Evolutionary conservation across 371 early-diverging fungal genomes (phyloP).

Genomic region (Rhizopus delemar): DNA sequence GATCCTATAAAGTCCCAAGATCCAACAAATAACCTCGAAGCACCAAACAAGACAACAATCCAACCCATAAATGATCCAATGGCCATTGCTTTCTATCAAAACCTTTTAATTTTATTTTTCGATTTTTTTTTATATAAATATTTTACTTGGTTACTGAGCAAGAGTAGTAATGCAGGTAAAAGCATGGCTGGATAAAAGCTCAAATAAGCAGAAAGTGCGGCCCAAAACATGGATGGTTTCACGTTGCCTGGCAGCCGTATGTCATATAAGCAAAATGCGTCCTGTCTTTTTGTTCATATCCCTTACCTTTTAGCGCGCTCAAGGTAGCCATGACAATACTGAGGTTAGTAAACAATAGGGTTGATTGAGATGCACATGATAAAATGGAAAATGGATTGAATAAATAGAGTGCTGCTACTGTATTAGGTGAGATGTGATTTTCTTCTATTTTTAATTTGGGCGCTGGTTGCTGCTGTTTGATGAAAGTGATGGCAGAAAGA

Average conservation of each 20-base stretch:
- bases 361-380: conserved; percentile 75
- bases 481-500: conserved; percentile 50
- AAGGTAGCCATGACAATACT: conserved; percentile 67
- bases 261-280: background rate
- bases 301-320: conserved; percentile 63
- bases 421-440: conserved; percentile 30
- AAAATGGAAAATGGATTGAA: conserved; percentile 83
- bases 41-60: conserved; percentile 44
- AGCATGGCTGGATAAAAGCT: conserved; percentile 85
- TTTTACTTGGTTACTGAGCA: conserved; percentile 12
- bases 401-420: conserved; percentile 66
- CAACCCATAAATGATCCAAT: conserved; percentile 28
- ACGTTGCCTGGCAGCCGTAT: conserved; percentile 10
- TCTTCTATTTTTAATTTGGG: conserved; percentile 29
- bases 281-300: background rate
- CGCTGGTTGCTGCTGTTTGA: conserved; percentile 41
- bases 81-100: background rate
- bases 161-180: conserved; percentile 64
- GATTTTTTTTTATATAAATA: background rate
- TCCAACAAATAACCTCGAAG: conserved; percentile 63
- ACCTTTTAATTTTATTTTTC: no score
- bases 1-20: conserved; percentile 74
- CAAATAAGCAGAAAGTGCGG: conserved; percentile 77
- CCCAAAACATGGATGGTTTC: conserved; percentile 58
- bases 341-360: conserved; percentile 73